Base-by-base conservation (phyloP, 148 eudicot species). In the Rhododendron williamsianum region DNA sequence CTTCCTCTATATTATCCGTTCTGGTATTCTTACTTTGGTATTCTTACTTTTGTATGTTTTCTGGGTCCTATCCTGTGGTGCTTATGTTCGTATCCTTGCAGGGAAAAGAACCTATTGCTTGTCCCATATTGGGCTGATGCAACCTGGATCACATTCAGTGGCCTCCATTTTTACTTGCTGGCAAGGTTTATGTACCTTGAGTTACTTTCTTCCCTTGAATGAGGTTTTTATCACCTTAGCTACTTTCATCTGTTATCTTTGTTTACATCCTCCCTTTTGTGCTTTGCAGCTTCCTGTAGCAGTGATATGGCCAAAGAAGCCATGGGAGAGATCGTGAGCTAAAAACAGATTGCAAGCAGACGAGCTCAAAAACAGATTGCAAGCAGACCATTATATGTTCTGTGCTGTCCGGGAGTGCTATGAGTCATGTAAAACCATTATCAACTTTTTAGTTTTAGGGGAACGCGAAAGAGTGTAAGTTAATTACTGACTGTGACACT, bases 161-260 rank as follows among this genome's bases (percentile, higher is more conserved):
- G 95, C 95, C 95, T 85, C 95, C 95, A 4, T 93, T 93, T 91
- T 73, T 93, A 83, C 88, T 93, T 88, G 95, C 94, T 77, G 92
- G 92, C 93, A 93, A 91, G 95, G 95, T 93, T 25, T 45, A 41
- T 36, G 25, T 76, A 33, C 45, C 48, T 46, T 25, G 36, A 67
- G 11, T 78, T 38, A 46, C 18, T 81, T 84, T 54, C 49, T 48
- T 65, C 77, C 25, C 1, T 43, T 25, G 78, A 21, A 10, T 11
- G 56, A 67, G 38, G 49, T 85, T 72, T 78, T 23, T 52, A 38
- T 81, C 71, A 52, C 54, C 30, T 36, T 49, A 69, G n/a, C 38
- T 45, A 36, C 46, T 52, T 51, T 41, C 48, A 56, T 33, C 67
- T 10, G 13, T 36, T 33, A 33, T 33, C 33, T 8, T 83, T 45